phyloP scores from a whole-genome alignment of 495 filamentous ascomycete genomes.

The Xylaria venustula region DNA sequence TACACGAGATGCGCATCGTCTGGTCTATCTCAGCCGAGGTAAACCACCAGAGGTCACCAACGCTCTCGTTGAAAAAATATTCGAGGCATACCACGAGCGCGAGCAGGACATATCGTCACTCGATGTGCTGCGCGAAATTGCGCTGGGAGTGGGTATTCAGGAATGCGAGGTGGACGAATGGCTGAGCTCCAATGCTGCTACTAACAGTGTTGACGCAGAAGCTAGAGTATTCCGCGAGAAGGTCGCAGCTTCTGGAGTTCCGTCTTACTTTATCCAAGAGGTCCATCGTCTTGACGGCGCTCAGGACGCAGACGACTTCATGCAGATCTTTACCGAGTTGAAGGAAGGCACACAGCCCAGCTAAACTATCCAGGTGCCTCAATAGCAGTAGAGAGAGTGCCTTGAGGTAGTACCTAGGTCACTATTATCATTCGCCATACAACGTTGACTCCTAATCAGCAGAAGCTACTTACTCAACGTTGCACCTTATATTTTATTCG shows the following conservation, averaged over 20 bases:
- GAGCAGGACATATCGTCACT: slow-evolving; percentile 5
- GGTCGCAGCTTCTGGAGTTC: background rate
- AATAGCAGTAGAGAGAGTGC: background rate
- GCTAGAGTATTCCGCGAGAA: background rate
- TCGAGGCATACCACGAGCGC: background rate
- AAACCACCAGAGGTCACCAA: background rate
- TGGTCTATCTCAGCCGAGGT: background rate
- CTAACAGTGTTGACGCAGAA: background rate
- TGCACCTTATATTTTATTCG: background rate
- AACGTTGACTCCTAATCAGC: too few relatives aligned
- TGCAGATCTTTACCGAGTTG: background rate
- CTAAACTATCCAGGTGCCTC: too few relatives aligned
- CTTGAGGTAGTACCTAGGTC: too few relatives aligned
- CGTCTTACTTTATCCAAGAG: background rate
- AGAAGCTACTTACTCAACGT: too few relatives aligned
- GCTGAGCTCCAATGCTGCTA: background rate
- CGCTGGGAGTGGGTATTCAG: background rate
- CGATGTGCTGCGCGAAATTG: background rate
- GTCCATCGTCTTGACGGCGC: background rate
- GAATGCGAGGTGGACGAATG: background rate
- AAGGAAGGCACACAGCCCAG: background rate
- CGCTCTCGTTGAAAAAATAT: background rate
- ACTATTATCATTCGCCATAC: background rate
- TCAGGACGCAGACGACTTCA: background rate
- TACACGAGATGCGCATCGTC: slow-evolving; percentile 3